These are phyloP conservation scores for Lipomyces anomalus DNA, from an alignment of 805 yeast species.

Conservation along the genomic window DNA sequence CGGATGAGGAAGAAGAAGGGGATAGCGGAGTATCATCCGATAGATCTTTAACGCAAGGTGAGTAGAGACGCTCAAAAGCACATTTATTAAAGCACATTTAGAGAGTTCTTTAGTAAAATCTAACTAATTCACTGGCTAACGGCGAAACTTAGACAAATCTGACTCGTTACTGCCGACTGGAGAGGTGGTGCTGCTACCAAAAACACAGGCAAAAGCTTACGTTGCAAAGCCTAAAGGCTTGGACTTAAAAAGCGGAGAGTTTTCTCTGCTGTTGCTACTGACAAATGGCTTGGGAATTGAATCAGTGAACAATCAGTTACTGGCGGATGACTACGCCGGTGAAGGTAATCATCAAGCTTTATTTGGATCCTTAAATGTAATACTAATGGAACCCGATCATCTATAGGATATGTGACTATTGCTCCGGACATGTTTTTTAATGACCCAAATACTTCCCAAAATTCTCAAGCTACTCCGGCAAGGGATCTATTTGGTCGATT, in stretches of 20 bases:
- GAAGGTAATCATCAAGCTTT: conserved; percentile 11
- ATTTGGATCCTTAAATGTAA: not conserved
- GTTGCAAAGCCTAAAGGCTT: conserved; percentile 19
- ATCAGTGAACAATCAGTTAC: conserved; percentile 28
- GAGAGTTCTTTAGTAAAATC: too few relatives aligned
- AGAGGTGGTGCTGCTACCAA: conserved; percentile 16
- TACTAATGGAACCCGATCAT: not conserved
- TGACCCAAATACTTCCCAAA: conserved; percentile 30
- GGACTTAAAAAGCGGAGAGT: not conserved
- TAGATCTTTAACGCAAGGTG: too few relatives aligned
- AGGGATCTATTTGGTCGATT: conserved; percentile 16
- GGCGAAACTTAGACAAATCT: too few relatives aligned
- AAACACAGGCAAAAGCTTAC: conserved; percentile 14
- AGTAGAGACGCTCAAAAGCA: too few relatives aligned
- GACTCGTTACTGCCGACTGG: conserved; percentile 19
- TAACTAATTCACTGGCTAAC: too few relatives aligned
- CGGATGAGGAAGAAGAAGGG: conserved; percentile 23
- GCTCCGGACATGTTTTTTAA: conserved; percentile 32
- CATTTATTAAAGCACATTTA: too few relatives aligned
- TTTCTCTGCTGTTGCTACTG: conserved; percentile 22
- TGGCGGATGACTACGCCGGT: conserved; percentile 31
- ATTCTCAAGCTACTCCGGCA: too few relatives aligned
- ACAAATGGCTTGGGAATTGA: conserved; percentile 33
- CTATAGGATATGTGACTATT: conserved; percentile 29
- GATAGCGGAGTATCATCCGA: too few relatives aligned